Percentiles rank a stretch among this genome's conserved stretches.
These are phyloP conservation scores for Curvularia sp. DNA, from an alignment of 2,329 filamentous ascomycete genomes.

Conservation along the genomic window DNA sequence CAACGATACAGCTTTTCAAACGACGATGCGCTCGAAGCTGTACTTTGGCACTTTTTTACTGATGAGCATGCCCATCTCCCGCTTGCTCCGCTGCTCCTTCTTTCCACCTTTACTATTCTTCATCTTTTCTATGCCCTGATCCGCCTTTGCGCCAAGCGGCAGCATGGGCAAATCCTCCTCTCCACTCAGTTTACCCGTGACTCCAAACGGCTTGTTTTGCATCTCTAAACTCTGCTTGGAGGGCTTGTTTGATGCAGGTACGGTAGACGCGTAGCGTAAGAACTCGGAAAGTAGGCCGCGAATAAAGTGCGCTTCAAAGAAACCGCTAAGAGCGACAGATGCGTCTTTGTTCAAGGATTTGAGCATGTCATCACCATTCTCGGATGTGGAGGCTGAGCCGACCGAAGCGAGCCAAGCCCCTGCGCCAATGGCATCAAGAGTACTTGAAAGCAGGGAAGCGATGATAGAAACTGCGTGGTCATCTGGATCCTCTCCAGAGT, in stretches of 20 bases:
- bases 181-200: conserved; percentile 34
- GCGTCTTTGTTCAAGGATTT: conserved; percentile 72
- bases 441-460: conserved; percentile 73
- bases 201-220: conserved; percentile 59
- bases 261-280: conserved; percentile 61
- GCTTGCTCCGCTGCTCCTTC: conserved; percentile 69
- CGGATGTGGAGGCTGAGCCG: conserved; percentile 60
- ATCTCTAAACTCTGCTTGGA: conserved; percentile 43
- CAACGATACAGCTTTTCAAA: conserved; percentile 11
- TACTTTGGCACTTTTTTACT: conserved; percentile 84
- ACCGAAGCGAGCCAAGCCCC: conserved; percentile 69
- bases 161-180: conserved; percentile 62
- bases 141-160: conserved; percentile 74
- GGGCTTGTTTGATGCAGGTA: conserved; percentile 43
- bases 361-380: conserved; percentile 69
- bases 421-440: conserved; percentile 76
- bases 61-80: conserved; percentile 79
- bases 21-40: conserved; percentile 75
- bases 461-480: conserved; percentile 75
- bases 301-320: conserved; percentile 72
- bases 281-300: conserved; percentile 71
- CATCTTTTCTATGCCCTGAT: conserved; percentile 55
- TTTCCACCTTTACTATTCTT: conserved; percentile 74
- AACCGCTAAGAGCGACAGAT: conserved; percentile 72
- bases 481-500: conserved; percentile 62